These are phyloP conservation scores for Chenopodium suecicum DNA, from an alignment of 148 eudicot species.

Conservation along the genomic window DNA sequence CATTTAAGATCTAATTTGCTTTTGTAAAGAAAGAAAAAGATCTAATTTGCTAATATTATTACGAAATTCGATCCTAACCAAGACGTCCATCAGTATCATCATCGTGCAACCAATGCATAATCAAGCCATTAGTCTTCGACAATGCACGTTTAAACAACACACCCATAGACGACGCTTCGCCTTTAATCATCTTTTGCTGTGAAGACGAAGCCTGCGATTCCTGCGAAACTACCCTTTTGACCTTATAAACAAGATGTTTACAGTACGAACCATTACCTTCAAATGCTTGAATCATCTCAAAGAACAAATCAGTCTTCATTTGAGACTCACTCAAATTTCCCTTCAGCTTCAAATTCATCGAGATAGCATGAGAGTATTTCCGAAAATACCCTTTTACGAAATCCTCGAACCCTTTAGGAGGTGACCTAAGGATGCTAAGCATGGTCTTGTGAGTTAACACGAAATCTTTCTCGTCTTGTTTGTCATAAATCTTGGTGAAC, in stretches of 20 bases:
- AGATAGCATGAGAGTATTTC: conserved; percentile 22
- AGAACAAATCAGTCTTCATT: background rate
- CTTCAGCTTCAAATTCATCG: conserved; percentile 9
- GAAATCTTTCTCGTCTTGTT: conserved; percentile 8
- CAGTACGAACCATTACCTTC: conserved; percentile 27
- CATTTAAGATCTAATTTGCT: too few relatives aligned
- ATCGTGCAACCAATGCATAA: too few relatives aligned
- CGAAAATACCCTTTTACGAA: conserved; percentile 29
- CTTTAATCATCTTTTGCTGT: background rate
- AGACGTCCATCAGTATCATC: too few relatives aligned
- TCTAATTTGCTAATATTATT: too few relatives aligned
- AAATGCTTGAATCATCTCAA: conserved; percentile 15
- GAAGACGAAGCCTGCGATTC: background rate
- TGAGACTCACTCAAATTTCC: background rate
- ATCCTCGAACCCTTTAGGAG: conserved; percentile 21
- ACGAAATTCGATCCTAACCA: too few relatives aligned
- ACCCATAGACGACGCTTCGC: too few relatives aligned
- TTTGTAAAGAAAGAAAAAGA: too few relatives aligned
- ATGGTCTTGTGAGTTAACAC: conserved; percentile 13
- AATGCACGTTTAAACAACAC: background rate
- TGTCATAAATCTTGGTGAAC: conserved; percentile 2
- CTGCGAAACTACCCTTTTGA: background rate
- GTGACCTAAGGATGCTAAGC: conserved; percentile 3
- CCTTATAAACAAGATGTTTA: conserved; percentile 14
- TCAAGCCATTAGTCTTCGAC: background rate